A percentile compares a stretch with the other conserved stretches of the same genome.
These are phyloP conservation scores for Rhizopogon vinicolor DNA, from an alignment of 768 basidiomycete genomes.

Conservation along the genomic window DNA sequence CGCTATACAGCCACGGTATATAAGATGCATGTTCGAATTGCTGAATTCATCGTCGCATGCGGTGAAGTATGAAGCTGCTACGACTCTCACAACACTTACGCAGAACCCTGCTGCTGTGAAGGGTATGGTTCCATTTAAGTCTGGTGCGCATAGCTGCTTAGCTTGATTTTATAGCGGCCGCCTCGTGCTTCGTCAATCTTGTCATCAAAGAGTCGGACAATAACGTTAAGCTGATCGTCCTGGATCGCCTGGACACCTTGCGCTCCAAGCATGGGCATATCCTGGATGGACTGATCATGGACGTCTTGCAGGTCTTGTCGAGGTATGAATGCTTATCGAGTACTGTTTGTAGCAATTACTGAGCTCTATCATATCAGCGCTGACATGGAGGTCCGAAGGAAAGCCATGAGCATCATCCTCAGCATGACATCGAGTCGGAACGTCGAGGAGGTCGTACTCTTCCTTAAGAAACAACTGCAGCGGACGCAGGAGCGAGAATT, in stretches of 20 bases:
- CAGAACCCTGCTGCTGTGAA: slow-evolving; percentile 96
- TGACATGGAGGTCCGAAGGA: slow-evolving; percentile 94
- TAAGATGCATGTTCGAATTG: slow-evolving; percentile 89
- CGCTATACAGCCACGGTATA: slow-evolving; percentile 75
- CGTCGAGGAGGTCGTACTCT: slow-evolving; percentile 92
- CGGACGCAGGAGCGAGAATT: slow-evolving; percentile 88
- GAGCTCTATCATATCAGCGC: slow-evolving; percentile 43
- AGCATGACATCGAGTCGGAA: slow-evolving; percentile 93
- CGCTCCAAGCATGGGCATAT: slow-evolving; percentile 84
- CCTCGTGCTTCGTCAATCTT: slow-evolving; percentile 81
- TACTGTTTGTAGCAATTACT: not conserved
- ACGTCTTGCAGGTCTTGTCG: slow-evolving; percentile 85
- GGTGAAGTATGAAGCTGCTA: slow-evolving; percentile 97
- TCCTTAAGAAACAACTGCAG: slow-evolving; percentile 97
- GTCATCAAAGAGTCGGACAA: slow-evolving; percentile 97
- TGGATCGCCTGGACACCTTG: slow-evolving; percentile 83
- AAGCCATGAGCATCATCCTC: slow-evolving; percentile 84
- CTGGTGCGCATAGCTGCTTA: slow-evolving; percentile 1
- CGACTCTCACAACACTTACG: slow-evolving; percentile 88
- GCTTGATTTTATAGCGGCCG: slow-evolving; percentile 58
- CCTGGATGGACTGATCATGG: slow-evolving; percentile 90
- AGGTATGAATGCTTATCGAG: slow-evolving; percentile 40
- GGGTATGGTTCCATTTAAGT: slow-evolving; percentile 41
- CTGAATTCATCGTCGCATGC: slow-evolving; percentile 86
- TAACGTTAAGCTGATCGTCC: slow-evolving; percentile 96